Base-by-base conservation (phyloP, 2,329 filamentous ascomycete species). In the Amylocarpus encephaloides region DNA sequence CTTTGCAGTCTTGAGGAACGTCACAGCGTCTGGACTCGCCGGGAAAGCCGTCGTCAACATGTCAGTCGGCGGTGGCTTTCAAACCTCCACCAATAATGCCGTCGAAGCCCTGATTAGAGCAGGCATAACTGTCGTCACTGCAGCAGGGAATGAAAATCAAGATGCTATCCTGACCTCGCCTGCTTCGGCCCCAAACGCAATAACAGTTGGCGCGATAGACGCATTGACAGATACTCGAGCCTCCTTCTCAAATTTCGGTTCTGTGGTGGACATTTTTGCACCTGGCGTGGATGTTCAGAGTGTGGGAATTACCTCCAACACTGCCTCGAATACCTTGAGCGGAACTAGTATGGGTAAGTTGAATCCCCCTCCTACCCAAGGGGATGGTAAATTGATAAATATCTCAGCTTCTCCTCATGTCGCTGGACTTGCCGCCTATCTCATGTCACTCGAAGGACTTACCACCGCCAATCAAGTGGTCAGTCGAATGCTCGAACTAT, bases 381-480 rank as follows among this genome's bases (percentile, higher is more conserved):
- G 22, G 4, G 7, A 4, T 7, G 7, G 3, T 13, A 12, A 34
- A 29, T 42, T 22, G 6, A 26, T 3, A 39, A 29, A 41, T 29
- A 19, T 42, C 7, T 39, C 73, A 78, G 82, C 84, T 26, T 76
- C 76, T 13, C 84, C 84, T 2, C 83, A 86, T 63, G 74, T 87
- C 48, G 76, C 80, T 39, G 85, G 84, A 41, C 71, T 88, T 3
- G 81, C 80, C 11, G 82, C 81, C 29, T 88, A 87, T 67, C 68
- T 88, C 29, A 81, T 87, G 71, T 62, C 60, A 2, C 56, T 71
- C 1, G 70, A 74, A 54, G 67, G 66, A 1, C 63, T 70, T 52
- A 64, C 49, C 38, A 67, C 63, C 3, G 71, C 71, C 2, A 63
- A 67, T 42, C 68, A 64, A 30, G 68, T 75, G 5, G 62, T 62